Conservation (phyloP, 2,329 filamentous ascomycete species). For the Tetracladium maxilliforme region DNA sequence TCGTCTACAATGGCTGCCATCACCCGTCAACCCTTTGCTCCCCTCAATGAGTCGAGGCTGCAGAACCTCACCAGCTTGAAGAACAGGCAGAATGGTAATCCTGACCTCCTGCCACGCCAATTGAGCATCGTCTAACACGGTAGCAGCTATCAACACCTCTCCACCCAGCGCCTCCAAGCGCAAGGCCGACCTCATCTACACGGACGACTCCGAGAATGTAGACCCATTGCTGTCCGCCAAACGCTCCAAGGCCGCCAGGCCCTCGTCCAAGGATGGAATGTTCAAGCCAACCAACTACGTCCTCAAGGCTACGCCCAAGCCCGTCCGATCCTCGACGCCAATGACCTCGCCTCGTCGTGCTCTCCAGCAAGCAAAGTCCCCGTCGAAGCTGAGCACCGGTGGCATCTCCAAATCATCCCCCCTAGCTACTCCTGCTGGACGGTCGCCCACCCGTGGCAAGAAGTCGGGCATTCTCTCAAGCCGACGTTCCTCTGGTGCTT, state of each 20-base stretch:
- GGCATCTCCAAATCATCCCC: conserved; percentile 33
- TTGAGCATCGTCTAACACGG: conserved; percentile 11
- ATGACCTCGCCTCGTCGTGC: conserved; percentile 11
- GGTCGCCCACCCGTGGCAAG: conserved; percentile 63
- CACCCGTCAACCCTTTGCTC: conserved; percentile 61
- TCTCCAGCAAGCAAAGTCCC: conserved; percentile 37
- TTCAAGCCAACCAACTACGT: conserved; percentile 10
- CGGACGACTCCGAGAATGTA: conserved; percentile 45
- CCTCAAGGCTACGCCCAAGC: conserved; percentile 9
- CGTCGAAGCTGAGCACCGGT: conserved; percentile 29
- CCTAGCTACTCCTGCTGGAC: conserved; percentile 57
- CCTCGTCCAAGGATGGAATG: conserved; percentile 9
- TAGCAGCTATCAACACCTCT: conserved; percentile 17
- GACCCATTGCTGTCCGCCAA: conserved; percentile 41
- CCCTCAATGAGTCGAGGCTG: conserved; percentile 52
- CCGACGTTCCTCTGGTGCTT: conserved; percentile 46
- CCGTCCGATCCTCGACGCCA: conserved; percentile 7
- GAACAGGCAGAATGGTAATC: conserved; percentile 59
- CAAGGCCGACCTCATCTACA: conserved; percentile 35
- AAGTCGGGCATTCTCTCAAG: conserved; percentile 54
- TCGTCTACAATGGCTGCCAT: conserved; percentile 13
- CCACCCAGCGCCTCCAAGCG: conserved; percentile 29
- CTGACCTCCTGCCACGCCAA: conserved; percentile 3
- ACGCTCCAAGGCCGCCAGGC: conserved; percentile 35
- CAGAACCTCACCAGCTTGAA: conserved; percentile 61